These are phyloP conservation scores for Vanilla planifolia DNA, from an alignment of 106 monocot genomes.

Conservation along the genomic window DNA sequence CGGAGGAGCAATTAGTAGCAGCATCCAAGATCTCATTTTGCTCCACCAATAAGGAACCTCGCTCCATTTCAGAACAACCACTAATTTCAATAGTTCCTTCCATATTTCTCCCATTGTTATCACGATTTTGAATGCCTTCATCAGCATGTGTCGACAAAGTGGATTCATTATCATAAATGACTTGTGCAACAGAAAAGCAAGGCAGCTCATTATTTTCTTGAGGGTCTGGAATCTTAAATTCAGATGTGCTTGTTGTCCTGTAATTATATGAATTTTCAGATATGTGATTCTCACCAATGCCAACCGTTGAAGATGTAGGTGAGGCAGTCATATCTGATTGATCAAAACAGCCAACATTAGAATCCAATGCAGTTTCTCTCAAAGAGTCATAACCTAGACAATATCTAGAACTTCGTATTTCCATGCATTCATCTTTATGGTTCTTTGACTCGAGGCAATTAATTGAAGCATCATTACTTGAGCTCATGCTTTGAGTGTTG, in stretches of 20 bases:
- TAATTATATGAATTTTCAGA: constrained; percentile 4
- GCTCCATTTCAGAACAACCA: constrained; percentile 3
- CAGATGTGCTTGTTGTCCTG: neutral
- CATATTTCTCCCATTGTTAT: constrained; percentile 2
- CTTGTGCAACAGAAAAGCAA: constrained; percentile 5
- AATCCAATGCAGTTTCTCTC: constrained; percentile 11
- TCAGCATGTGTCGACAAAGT: constrained; percentile 3
- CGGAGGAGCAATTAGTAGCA: constrained; percentile 3
- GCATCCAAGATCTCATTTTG: constrained; percentile 8
- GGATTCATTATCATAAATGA: constrained; percentile 5
- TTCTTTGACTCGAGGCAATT: constrained; percentile 16
- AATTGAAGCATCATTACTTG: constrained; percentile 16
- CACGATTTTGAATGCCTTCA: constrained; percentile 14
- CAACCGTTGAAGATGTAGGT: neutral
- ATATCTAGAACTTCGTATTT: constrained; percentile 9
- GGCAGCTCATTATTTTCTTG: constrained; percentile 8
- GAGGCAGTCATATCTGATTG: neutral
- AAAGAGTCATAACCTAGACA: constrained; percentile 5
- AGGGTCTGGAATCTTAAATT: neutral
- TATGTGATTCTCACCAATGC: constrained; percentile 10
- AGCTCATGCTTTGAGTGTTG: constrained; percentile 9
- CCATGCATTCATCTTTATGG: constrained; percentile 17
- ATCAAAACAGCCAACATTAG: constrained; percentile 1
- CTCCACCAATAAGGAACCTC: constrained; percentile 7
- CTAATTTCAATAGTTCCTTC: constrained; percentile 6